Percentiles rank a stretch among this genome's conserved stretches.
Conservation (phyloP, 192 early-diverging fungal genomes). For the Coemansia sp. region DNA sequence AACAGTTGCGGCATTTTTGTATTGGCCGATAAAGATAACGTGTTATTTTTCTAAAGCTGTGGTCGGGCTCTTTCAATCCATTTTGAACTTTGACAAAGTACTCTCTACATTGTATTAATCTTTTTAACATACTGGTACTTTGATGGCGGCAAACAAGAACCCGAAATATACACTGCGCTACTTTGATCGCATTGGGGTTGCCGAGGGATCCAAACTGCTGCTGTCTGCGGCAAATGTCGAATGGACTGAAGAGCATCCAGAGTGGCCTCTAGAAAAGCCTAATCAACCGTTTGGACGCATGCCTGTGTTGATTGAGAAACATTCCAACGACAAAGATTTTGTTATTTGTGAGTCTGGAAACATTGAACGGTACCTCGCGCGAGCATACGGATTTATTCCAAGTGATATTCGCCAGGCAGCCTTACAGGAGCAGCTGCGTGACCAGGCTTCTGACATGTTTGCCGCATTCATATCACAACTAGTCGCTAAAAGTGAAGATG, state of each 20-base stretch:
- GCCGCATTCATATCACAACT: background rate
- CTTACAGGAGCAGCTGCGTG: conserved; percentile 20
- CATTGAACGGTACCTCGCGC: conserved; percentile 58
- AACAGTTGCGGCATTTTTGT: background rate
- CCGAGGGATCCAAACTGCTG: conserved; percentile 32
- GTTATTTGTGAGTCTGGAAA: conserved; percentile 45
- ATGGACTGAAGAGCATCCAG: conserved; percentile 34
- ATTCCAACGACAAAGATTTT: conserved; percentile 23
- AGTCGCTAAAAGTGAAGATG: conserved; percentile 10
- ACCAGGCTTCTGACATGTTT: conserved; percentile 16
- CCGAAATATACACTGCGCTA: conserved; percentile 31
- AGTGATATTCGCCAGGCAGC: conserved; percentile 31
- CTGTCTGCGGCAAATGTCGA: conserved; percentile 44
- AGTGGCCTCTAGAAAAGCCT: conserved; percentile 32
- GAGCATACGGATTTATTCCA: conserved; percentile 53
- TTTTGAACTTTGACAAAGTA: background rate
- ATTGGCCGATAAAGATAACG: too few relatives aligned
- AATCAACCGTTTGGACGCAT: conserved; percentile 40
- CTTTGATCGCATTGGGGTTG: conserved; percentile 22
- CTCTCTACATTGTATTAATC: background rate
- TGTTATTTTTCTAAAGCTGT: too few relatives aligned
- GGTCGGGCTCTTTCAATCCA: background rate
- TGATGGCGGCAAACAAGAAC: background rate
- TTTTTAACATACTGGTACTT: background rate
- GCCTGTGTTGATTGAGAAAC: conserved; percentile 36